Evolutionary conservation across 257 asterid species (phyloP).

Genomic region (Nicotiana benthamiana): DNA sequence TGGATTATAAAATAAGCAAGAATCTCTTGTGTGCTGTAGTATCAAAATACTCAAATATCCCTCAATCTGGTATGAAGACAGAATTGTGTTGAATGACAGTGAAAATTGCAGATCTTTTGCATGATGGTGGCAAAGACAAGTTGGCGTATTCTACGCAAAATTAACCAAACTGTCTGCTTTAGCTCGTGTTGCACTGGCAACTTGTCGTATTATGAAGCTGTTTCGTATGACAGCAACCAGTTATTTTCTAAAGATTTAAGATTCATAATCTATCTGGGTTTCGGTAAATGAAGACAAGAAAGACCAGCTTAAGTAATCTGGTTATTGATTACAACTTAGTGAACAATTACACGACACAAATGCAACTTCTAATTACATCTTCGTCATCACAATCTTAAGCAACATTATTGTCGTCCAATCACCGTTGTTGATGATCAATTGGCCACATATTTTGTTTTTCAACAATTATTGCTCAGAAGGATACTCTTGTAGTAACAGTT

Average conservation of each 20-base stretch:
- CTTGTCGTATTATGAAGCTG: constrained; percentile 1
- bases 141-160: neutral
- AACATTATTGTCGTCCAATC: neutral
- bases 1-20: neutral
- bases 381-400: neutral
- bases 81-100: neutral
- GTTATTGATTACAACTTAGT: neutral
- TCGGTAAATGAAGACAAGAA: neutral
- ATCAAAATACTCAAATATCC: neutral
- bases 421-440: neutral
- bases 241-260: neutral
- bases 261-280: neutral
- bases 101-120: neutral
- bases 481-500: too few species aligned
- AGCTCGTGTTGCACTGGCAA: neutral
- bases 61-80: neutral
- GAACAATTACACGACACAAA: neutral
- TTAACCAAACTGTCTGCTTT: neutral
- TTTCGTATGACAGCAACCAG: neutral
- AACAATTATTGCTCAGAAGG: neutral
- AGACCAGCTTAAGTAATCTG: neutral
- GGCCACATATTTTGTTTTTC: neutral
- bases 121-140: neutral
- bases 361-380: neutral
- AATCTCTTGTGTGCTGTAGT: neutral